Base-by-base conservation (phyloP, 495 filamentous ascomycete genomes). In the Apodospora peruviana region DNA sequence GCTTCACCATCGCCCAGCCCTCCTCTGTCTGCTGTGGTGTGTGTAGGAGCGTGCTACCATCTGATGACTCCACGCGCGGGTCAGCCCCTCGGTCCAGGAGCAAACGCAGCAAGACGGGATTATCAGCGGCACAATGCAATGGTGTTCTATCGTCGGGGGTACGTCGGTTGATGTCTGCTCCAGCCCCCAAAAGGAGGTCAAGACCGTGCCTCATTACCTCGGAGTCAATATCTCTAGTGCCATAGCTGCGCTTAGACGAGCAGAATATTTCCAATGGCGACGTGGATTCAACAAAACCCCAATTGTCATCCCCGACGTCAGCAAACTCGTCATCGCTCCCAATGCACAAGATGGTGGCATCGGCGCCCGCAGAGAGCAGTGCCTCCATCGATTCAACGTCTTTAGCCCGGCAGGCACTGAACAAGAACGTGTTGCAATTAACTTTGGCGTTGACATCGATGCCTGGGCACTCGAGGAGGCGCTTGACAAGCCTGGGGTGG, bases 31-130 rank as follows among this genome's bases (percentile, higher is more conserved):
- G 45, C 0, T 60, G 36, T 14, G 51, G 51, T 8, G 54, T 53
- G 10, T 60, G 39, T 1, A 57, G 25, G 3, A 49, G 37, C 14
- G 43, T 57, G 22, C 36, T 34, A 20, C 63, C 63, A 19, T 53
- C 34, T 2, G 18, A n/a, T 11, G 54, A 38, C 11, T 47, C 38
- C 2, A 39, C 34, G 29, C 62, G 60, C 8, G 57, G 40, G 42
- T 54, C 52, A 3, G 58, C 61, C 4, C 63, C 58, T 17, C 56
- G 48, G 9, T 48, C 29, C 3, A 70, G 47, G 16, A 70, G 51
- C 1, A 66, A 44, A 9, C 41, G 53, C 20, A 57, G 36, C 19
- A 65, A 25, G 9, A 37, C 19, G 19, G 47, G 45, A 16, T 36
- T 44, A 10, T 16, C 11, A 9, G 44, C 43, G 4, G 52, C 53